Evolutionary conservation across 176 grass and related monocot genomes (phyloP), one percentile per base, ranked within the genome.

Genomic region (Oryza meyeriana): DNA sequence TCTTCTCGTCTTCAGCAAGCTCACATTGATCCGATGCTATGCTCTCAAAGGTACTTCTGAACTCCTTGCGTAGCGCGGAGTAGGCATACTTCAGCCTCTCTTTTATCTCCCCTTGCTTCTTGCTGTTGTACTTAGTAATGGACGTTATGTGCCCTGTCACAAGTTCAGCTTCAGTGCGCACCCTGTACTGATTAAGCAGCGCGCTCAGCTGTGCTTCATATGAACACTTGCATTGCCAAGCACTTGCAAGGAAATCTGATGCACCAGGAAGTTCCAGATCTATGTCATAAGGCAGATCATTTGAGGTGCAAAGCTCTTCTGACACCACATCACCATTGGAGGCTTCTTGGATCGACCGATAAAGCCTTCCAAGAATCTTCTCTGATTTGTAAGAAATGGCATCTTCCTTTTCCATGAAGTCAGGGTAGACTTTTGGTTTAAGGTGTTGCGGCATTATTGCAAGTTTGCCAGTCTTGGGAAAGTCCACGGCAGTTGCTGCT

Each of bases 351-450:
- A 91, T 88, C 65, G 74, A 84, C 22, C 85, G 65, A 70, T 91
- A 87, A 84, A 91, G 85, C 76, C 75, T 81, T 83, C 89, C 92
- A 64, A 94, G 81, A 10, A 98, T 84, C 84, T 95, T 98, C 41
- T 91, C 76, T 12, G 95, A 98, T 81, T 93, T 91, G 79, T 95
- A 95, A 35, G 95, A 91, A 1, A 71, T 47, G 18, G 71, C 57
- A 32, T 93, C 95, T 39, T 95, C 92, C 88, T 98, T 98, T 11
- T 85, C 85, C 88, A 95, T 94, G 69, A 98, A 95, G 69, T 98
- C 95, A 8, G 92, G 95, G 82, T 98, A 98, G 24, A 93, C 42
- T 90, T 94, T 98, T 24, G 92, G 95, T 71, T 78, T 75, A 65
- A 98, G 92, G 31, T 72, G 14, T 24, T 52, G 44, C 31, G 95